These are phyloP conservation scores for Aureobasidium musti DNA, from an alignment of 2,329 filamentous ascomycete species.

Conservation along the genomic window DNA sequence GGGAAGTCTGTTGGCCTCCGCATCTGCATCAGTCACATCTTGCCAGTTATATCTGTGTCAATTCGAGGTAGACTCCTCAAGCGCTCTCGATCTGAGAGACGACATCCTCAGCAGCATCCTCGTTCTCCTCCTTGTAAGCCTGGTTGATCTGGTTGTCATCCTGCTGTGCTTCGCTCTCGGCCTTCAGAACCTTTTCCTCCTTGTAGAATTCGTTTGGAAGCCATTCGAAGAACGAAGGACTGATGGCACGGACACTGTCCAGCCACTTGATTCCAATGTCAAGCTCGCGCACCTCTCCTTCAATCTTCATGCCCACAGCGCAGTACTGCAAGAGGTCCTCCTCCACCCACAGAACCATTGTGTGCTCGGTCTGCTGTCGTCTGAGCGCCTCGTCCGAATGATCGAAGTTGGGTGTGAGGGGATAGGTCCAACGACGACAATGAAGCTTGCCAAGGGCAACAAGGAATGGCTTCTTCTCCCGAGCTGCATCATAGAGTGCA, in stretches of 20 bases:
- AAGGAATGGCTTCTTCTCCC: slow-evolving; percentile 46
- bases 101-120: not conserved
- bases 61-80: not conserved
- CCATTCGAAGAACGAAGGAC: slow-evolving; percentile 50
- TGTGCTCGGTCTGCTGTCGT: slow-evolving; percentile 49
- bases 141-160: not conserved
- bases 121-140: not conserved
- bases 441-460: slow-evolving; percentile 56
- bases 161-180: slow-evolving; percentile 15
- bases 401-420: slow-evolving; percentile 29
- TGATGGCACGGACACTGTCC: slow-evolving; percentile 45
- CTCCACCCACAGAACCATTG: slow-evolving; percentile 67
- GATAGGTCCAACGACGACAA: slow-evolving; percentile 56
- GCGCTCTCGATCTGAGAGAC: not conserved
- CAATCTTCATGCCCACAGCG: slow-evolving; percentile 58
- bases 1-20: not conserved
- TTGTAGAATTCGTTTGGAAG: slow-evolving; percentile 48
- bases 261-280: slow-evolving; percentile 40
- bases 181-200: slow-evolving; percentile 29
- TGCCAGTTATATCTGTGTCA: not conserved
- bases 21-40: not conserved
- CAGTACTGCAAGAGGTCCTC: slow-evolving; percentile 59
- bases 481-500: slow-evolving; percentile 52
- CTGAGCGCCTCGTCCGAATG: slow-evolving; percentile 38
- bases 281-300: slow-evolving; percentile 40